Base-by-base conservation (phyloP, 2,329 filamentous ascomycete species). In the Trichoderma harzianum region DNA sequence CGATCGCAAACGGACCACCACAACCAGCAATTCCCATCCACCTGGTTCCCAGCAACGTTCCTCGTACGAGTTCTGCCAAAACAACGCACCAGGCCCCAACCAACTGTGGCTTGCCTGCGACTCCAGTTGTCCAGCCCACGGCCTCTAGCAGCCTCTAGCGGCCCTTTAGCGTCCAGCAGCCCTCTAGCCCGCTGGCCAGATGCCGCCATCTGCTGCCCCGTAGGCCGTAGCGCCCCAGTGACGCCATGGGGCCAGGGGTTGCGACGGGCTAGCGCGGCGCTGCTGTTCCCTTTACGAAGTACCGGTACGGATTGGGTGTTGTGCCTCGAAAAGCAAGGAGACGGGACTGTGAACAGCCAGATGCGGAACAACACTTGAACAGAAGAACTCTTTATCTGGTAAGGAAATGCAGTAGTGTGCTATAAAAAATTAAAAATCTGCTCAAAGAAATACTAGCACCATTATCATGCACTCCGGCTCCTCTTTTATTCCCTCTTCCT, bases 241-340 rank as follows among this genome's bases (percentile, higher is more conserved):
- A 75, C 75, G 76, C 75, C 73, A 77, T 78, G 69, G 69, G 53
- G 74, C 73, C 73, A 73, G 74, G 74, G 72, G 70, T 61, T 71
- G 70, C 70, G 66, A 71, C 69, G 68, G 60, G 66, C 70, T 69
- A 69, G 57, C 30, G 57, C 21, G 30, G 57, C 21, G 47, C 11
- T 24, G 47, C 5, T 60, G 18, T 5, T 53, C n/a, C n/a, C 21
- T 60, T 60, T 60, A 60, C 57, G 57, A 60, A 60, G 57, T 60
- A 60, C 57, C 57, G 57, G 57, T 60, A 60, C 57, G 26, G 14
- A 51, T 51, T 21, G 43, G 43, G 8, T 3, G 47, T 12, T 24
- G 2, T 2, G n/a, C 21, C 47, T 24, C 21, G 21, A 24, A 51
- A 18, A 3, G n/a, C 43, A 51, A 51, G 43, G n/a, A 11, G 43